Evolutionary conservation across 148 eudicot species (phyloP).

Genomic region (Selenicereus undatus): DNA sequence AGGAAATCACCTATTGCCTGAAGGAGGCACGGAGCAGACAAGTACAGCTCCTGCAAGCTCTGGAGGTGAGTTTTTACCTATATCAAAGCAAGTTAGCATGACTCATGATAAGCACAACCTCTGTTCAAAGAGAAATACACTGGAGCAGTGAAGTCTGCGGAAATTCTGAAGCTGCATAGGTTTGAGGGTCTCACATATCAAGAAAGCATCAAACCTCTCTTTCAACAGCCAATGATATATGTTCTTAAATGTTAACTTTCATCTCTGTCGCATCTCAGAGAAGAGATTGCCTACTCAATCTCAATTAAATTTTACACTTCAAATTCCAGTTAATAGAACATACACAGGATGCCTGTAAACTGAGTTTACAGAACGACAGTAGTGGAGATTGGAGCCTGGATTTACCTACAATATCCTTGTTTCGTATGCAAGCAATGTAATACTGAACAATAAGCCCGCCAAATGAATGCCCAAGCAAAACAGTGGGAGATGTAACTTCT

Average conservation of each 20-base stretch:
- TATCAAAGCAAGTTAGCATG: constrained; percentile 2
- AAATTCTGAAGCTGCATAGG: not conserved
- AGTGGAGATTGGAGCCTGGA: not conserved
- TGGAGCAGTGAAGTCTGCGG: not conserved
- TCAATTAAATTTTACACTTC: not conserved
- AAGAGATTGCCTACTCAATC: not conserved
- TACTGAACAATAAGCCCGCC: constrained; percentile 90
- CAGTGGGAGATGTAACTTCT: constrained; percentile 52
- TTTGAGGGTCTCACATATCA: too few species aligned
- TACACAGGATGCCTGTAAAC: not conserved
- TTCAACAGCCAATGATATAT: not conserved
- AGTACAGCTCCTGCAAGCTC: constrained; percentile 76
- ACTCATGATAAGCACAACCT: not conserved
- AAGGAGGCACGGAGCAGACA: constrained; percentile 87
- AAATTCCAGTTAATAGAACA: not conserved
- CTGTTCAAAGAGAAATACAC: not conserved
- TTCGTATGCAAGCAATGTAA: constrained; percentile 53
- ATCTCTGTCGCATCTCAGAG: not conserved
- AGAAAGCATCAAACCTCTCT: too few species aligned
- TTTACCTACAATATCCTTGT: constrained; percentile 38
- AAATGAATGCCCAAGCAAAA: constrained; percentile 89
- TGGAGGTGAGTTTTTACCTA: constrained; percentile 41
- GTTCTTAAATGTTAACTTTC: not conserved
- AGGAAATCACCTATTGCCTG: constrained; percentile 75
- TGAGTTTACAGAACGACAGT: not conserved